Evolutionary conservation across 2,329 filamentous ascomycete genomes (phyloP), one percentile per base, ranked within the genome.

Genomic region (Fusarium bulbicola): DNA sequence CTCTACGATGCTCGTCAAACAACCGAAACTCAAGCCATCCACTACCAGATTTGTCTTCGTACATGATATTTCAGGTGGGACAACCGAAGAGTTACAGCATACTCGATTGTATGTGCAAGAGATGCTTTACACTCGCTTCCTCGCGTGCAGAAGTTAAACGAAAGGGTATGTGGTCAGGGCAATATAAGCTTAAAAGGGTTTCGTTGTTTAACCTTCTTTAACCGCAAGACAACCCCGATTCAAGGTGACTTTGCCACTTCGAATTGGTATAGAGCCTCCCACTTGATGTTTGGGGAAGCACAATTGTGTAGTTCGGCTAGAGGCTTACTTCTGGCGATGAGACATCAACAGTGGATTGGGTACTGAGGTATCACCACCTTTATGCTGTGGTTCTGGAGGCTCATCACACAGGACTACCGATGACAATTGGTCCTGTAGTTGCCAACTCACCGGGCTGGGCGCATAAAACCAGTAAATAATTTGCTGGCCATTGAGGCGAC

Each of bases 111-210:
- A 34, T 60, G 37, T 32, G 16, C 49, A 53, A 28, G 54, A 32
- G 52, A 49, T 70, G 53, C 54, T 62, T 63, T 43, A 36, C 28
- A 37, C 46, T 63, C 53, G 72, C 46, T 63, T 66, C 42, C 36
- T 65, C 58, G 65, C 67, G 39, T 64, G 52, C 59, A 16, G 45
- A 47, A 21, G 46, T 46, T 59, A 60, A 63, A 61, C 42, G 52
- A 61, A 47, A 43, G 59, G 49, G 62, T 63, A 73, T 65, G 66
- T 58, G 45, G 71, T 66, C 69, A 50, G n/a, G 47, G 47, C 10
- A 57, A 78, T 73, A 78, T 78, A 77, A 77, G 76, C 73, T 78
- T 77, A 78, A 78, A 76, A 74, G 59, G 30, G 54, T 52, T 50
- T 54, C 71, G 49, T 47, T 52, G 45, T 59, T 65, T 43, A 59